Base-by-base conservation (phyloP, 2,329 filamentous ascomycete species). In the Paraphoma chrysanthemicola region DNA sequence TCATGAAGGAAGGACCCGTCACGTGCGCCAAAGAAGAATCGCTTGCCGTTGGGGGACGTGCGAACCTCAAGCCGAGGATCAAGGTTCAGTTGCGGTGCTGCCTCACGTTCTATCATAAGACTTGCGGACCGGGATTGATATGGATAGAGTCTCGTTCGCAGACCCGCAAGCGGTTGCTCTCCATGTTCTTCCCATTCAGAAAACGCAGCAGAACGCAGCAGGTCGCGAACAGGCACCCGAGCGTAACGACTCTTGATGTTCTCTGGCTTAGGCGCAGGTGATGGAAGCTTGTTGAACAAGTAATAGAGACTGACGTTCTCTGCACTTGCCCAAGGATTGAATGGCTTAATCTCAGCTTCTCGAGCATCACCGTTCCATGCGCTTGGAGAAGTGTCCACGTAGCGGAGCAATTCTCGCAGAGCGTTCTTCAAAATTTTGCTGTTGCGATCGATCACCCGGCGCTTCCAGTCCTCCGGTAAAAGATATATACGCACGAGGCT, bases 41-140 rank as follows among this genome's bases (percentile, higher is more conserved):
- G 64, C 0, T 77, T 71, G 0, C 88, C 89, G 4, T 82, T 77
- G 30, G 91, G 90, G 48, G 90, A 88, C 1, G 70, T 68, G 1
- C 86, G 80, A 4, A 77, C 64, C 48, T 88, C 83, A 2, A 96
- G 79, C 5, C 93, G 85, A 9, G 93, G 92, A 73, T 97, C 93
- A 8, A 93, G 77, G 6, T 86, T 79, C 29, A 85, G 80, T 5
- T 82, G 82, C 0, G 90, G 87, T 18, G 87, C 83, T 6, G 83
- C 77, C 75, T 98, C 94, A 51, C 89, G 88, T 71, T 95, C 89
- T 16, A 97, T 78, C 93, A 98, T 97, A 29, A 89, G 73, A 4
- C 91, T 91, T 0, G 90, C 89, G 1, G 93, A 94, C 44, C 89
- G 85, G 48, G 88, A 84, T 73, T 98, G 94, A 66, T 96, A 96